Evolutionary conservation across 1,284 basidiomycete species (phyloP).

Genomic region (Pseudozyma flocculosa): DNA sequence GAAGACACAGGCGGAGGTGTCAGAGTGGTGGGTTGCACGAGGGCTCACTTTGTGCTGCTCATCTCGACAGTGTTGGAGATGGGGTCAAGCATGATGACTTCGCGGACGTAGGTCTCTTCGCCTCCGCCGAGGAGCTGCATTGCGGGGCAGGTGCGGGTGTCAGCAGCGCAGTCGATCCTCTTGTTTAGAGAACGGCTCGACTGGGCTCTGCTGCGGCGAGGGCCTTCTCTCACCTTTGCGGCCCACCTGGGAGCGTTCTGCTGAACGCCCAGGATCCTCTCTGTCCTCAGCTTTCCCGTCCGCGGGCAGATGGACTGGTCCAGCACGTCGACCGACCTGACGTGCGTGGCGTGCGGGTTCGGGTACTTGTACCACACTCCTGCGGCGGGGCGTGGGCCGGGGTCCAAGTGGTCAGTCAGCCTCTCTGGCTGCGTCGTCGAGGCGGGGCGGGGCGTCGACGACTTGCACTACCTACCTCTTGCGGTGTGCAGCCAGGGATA

Average conservation of each 20-base stretch:
- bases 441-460: no score
- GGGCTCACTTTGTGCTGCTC: constrained; percentile 41
- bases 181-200: no score
- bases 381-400: constrained; percentile 42
- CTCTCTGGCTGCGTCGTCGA: no score
- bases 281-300: constrained; percentile 83
- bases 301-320: constrained; percentile 77
- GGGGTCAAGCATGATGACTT: constrained; percentile 72
- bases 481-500: background rate
- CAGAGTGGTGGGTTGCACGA: background rate
- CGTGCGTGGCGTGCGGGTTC: constrained; percentile 87
- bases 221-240: constrained; percentile 78
- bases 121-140: constrained; percentile 78
- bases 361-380: constrained; percentile 93
- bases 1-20: no score
- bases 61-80: constrained; percentile 23
- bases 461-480: background rate
- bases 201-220: no score
- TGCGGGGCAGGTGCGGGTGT: background rate
- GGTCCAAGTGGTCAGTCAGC: background rate
- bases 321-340: constrained; percentile 84
- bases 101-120: constrained; percentile 88
- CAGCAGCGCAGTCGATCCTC: no score
- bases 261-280: constrained; percentile 79
- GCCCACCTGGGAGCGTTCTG: constrained; percentile 82